A percentile compares a stretch with the other conserved stretches of the same genome.
phyloP scores from a whole-genome alignment of 2,329 filamentous ascomycete species.

The Apiospora pterosperma region DNA sequence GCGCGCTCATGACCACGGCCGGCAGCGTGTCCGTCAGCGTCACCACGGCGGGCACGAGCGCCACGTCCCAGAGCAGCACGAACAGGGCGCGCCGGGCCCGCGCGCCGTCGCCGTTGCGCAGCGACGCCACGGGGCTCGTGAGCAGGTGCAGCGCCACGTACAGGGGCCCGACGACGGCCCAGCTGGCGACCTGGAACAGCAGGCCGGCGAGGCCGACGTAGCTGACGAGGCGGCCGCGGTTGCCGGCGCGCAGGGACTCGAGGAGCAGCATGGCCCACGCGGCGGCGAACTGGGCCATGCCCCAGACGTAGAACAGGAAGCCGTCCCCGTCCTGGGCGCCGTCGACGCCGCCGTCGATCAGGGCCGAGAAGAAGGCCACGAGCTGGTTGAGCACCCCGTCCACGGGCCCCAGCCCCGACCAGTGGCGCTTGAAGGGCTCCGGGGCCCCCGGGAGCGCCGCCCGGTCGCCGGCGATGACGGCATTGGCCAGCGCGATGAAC shows the following conservation, averaged over 20 bases:
- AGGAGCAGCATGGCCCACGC: constrained; percentile 25
- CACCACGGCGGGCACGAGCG: constrained; percentile 23
- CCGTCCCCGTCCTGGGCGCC: constrained; percentile 8
- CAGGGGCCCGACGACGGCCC: constrained; percentile 22
- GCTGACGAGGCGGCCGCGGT: constrained; percentile 20
- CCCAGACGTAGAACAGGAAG: constrained; percentile 22
- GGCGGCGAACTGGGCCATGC: constrained; percentile 24
- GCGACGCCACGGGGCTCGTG: constrained; percentile 22
- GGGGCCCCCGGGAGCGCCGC: constrained; percentile 15
- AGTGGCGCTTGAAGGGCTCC: constrained; percentile 17
- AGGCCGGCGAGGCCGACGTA: constrained; percentile 19
- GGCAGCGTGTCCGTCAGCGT: constrained; percentile 22
- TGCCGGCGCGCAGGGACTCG: constrained; percentile 23
- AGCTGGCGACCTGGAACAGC: constrained; percentile 22
- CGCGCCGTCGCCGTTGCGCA: constrained; percentile 17
- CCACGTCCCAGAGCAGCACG: constrained; percentile 27
- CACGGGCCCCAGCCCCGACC: constrained; percentile 15
- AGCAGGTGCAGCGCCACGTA: constrained; percentile 25
- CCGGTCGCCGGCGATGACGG: constrained; percentile 8
- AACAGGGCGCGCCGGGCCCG: constrained; percentile 19
- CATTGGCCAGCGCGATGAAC: constrained; percentile 9
- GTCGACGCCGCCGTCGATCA: constrained; percentile 21
- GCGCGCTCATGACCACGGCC: constrained; percentile 24
- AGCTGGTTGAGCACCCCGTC: constrained; percentile 23
- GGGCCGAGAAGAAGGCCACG: constrained; percentile 20